Percentiles rank a stretch among this genome's conserved stretches.
phyloP scores from a whole-genome alignment of 2,329 filamentous ascomycete genomes.

The Stenocarpella maydis region DNA sequence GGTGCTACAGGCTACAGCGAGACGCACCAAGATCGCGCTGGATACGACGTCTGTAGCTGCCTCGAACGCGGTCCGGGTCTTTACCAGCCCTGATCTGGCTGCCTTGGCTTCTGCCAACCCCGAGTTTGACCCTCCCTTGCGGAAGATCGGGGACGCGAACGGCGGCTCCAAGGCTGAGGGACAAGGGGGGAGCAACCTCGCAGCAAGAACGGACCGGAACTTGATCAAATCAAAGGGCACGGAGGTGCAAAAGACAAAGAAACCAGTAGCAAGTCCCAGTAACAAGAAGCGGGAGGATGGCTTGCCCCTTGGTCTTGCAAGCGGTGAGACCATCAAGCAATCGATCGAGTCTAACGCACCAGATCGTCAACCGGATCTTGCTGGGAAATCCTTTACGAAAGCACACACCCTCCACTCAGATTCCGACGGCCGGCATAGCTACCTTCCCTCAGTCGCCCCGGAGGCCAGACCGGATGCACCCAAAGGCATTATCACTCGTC shows the following conservation, averaged over 20 bases:
- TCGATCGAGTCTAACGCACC: conserved; percentile 8
- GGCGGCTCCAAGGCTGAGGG: not conserved
- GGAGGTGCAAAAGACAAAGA: not conserved
- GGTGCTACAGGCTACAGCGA: conserved; percentile 8
- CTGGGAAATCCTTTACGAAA: not conserved
- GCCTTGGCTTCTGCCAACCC: conserved; percentile 30
- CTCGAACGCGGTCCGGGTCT: not conserved
- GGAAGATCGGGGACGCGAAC: not conserved
- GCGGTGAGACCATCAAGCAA: not conserved
- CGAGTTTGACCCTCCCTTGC: conserved; percentile 24
- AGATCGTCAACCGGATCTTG: not conserved
- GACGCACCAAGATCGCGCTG: not conserved
- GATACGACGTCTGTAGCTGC: conserved; percentile 22
- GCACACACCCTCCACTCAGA: not conserved
- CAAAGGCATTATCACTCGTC: not conserved
- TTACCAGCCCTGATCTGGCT: conserved; percentile 2
- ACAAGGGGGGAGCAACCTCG: not conserved
- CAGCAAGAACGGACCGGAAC: not conserved
- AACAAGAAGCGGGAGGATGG: not conserved
- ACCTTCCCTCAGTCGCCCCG: not conserved
- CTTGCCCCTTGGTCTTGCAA: not conserved
- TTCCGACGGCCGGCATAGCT: not conserved
- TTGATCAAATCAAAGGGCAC: not conserved
- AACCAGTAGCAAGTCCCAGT: not conserved
- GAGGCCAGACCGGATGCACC: not conserved